phyloP scores from a whole-genome alignment of 208 protist genomes.

The Tritrichomonas musculus region DNA sequence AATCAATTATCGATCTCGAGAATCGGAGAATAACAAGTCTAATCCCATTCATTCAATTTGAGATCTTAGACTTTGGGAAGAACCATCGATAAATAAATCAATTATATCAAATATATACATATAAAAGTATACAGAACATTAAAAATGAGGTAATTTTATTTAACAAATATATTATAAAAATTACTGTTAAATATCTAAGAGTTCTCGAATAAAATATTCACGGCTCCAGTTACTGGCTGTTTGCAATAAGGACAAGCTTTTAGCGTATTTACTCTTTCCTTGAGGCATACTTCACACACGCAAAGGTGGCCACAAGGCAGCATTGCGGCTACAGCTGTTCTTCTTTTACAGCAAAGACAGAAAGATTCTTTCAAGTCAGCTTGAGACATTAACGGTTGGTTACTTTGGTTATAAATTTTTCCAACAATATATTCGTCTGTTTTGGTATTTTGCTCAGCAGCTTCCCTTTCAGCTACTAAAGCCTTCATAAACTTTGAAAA shows the following conservation, averaged over 20 bases:
- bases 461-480: neutral
- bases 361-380: neutral
- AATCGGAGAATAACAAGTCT: too few relatives aligned
- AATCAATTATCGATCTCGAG: too few relatives aligned
- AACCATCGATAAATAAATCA: too few relatives aligned
- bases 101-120: too few relatives aligned
- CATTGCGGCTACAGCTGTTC: neutral
- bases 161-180: too few relatives aligned
- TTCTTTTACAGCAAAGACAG: neutral
- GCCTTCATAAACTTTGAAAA: neutral
- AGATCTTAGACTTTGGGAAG: too few relatives aligned
- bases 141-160: too few relatives aligned
- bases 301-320: conserved; percentile 15
- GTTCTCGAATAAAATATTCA: neutral
- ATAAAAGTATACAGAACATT: too few relatives aligned
- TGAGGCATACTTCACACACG: neutral
- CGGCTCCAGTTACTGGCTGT: neutral
- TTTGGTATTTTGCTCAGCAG: neutral
- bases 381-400: neutral
- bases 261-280: neutral
- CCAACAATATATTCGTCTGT: neutral
- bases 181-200: too few relatives aligned
- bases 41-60: too few relatives aligned
- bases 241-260: conserved; percentile 29
- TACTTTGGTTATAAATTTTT: neutral